A percentile compares a stretch with the other conserved stretches of the same genome.
These are phyloP conservation scores for Polychaeton citri DNA, from an alignment of 2,329 filamentous ascomycete genomes.

Conservation along the genomic window DNA sequence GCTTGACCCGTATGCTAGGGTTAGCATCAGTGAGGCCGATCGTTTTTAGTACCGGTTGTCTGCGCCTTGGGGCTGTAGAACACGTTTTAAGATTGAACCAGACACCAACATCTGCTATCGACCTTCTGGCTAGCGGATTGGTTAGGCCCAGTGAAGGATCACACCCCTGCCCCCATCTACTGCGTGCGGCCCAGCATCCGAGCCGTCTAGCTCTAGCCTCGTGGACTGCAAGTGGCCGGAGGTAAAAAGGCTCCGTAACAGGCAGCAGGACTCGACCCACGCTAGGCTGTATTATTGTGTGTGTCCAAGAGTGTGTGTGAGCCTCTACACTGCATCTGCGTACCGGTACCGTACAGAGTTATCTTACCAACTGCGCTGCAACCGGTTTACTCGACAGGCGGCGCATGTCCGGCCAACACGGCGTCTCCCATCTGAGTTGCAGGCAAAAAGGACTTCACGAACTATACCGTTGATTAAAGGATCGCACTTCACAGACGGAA, in stretches of 20 bases:
- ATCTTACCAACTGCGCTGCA: no score
- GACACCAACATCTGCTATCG: slow-evolving; percentile 13
- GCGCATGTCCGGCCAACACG: no score
- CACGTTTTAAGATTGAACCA: slow-evolving; percentile 14
- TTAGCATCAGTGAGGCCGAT: slow-evolving; percentile 10
- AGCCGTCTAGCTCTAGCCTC: slow-evolving; percentile 7
- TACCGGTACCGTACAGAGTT: no score
- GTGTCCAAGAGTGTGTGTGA: no score
- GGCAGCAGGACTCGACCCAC: not conserved
- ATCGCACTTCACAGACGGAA: no score
- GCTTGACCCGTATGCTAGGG: slow-evolving; percentile 6
- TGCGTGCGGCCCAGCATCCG: slow-evolving; percentile 8
- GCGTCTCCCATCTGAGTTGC: no score
- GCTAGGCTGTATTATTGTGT: no score
- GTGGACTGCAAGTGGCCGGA: slow-evolving; percentile 2
- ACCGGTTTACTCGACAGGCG: no score
- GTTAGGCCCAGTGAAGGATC: slow-evolving; percentile 11
- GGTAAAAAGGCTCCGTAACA: not conserved
- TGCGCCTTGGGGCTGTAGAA: slow-evolving; percentile 12
- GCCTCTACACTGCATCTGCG: no score
- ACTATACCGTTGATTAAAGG: no score
- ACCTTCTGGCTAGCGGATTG: slow-evolving; percentile 9
- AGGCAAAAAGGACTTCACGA: no score
- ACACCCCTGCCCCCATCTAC: slow-evolving; percentile 8
- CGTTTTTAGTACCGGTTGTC: slow-evolving; percentile 10